Evolutionary conservation across 345 rosid species (phyloP).

Genomic region (Gossypium bickii): DNA sequence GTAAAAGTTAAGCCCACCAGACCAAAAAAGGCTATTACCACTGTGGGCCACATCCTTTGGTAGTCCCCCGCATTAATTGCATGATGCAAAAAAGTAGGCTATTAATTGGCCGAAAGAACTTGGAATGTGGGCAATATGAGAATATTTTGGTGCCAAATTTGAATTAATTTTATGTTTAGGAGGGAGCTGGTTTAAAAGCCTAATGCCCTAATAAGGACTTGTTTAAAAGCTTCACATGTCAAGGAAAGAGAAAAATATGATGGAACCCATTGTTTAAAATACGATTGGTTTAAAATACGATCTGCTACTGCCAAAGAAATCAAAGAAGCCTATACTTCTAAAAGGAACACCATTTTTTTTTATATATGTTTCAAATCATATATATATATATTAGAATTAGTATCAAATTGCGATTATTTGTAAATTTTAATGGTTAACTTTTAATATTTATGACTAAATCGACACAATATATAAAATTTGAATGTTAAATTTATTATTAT

Average conservation of each 20-base stretch:
- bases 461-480: no score
- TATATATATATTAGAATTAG: no score
- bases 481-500: no score
- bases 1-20: constrained; percentile 11
- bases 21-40: constrained; percentile 12
- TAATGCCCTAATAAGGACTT: not conserved
- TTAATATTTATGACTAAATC: no score
- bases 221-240: not conserved
- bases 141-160: constrained; percentile 11
- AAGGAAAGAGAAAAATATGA: not conserved
- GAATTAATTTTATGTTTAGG: constrained; percentile 22
- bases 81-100: constrained; percentile 10
- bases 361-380: no score
- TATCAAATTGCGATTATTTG: no score
- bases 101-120: not conserved
- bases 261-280: not conserved
- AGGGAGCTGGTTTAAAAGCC: constrained; percentile 18
- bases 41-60: constrained; percentile 11
- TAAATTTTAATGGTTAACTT: no score
- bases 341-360: no score
- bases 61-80: not conserved
- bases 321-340: no score
- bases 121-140: not conserved
- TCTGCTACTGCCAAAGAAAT: no score
- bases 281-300: no score